A percentile compares a stretch with the other conserved stretches of the same genome.
Evolutionary conservation across 495 filamentous ascomycete species (phyloP).

Genomic region (Hypoxylon lienhwacheense): DNA sequence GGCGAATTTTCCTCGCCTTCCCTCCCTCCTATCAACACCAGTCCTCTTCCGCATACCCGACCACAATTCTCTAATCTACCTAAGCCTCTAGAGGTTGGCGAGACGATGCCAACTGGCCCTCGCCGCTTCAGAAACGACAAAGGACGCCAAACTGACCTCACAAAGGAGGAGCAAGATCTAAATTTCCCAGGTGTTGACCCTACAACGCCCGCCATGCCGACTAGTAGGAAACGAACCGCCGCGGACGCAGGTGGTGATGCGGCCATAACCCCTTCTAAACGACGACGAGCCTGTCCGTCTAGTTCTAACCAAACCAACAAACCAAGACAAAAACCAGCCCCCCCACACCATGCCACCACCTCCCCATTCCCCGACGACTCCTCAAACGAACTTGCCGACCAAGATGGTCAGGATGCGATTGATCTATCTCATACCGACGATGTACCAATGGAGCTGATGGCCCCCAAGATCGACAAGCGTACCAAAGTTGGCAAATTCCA

Average conservation of each 20-base stretch:
- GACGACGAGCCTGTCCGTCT: constrained; percentile 38
- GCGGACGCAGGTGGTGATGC: constrained; percentile 3
- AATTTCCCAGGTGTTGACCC: constrained; percentile 23
- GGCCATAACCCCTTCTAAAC: constrained; percentile 23
- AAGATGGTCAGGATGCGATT: constrained; percentile 54
- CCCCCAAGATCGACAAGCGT: constrained; percentile 54
- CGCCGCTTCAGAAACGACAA: constrained; percentile 15
- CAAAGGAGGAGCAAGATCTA: constrained; percentile 30
- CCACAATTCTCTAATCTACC: constrained; percentile 21
- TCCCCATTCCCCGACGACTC: constrained; percentile 40
- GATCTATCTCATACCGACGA: constrained; percentile 64
- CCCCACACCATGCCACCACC: constrained; percentile 14
- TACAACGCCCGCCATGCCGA: constrained; percentile 29
- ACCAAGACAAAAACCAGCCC: constrained; percentile 27
- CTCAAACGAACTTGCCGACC: constrained; percentile 14
- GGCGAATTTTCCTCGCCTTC: constrained; percentile 46
- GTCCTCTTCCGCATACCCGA: constrained; percentile 22
- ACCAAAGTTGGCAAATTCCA: constrained; percentile 59
- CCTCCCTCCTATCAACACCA: constrained; percentile 32
- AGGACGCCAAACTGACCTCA: constrained; percentile 22
- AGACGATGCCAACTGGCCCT: constrained; percentile 17
- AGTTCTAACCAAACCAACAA: constrained; percentile 39
- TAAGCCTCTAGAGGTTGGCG: constrained; percentile 19
- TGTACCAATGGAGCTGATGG: constrained; percentile 50
- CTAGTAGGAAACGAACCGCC: constrained; percentile 16